phyloP scores from a whole-genome alignment of 345 rosid genomes.

The Eucalyptus guilfoylei region DNA sequence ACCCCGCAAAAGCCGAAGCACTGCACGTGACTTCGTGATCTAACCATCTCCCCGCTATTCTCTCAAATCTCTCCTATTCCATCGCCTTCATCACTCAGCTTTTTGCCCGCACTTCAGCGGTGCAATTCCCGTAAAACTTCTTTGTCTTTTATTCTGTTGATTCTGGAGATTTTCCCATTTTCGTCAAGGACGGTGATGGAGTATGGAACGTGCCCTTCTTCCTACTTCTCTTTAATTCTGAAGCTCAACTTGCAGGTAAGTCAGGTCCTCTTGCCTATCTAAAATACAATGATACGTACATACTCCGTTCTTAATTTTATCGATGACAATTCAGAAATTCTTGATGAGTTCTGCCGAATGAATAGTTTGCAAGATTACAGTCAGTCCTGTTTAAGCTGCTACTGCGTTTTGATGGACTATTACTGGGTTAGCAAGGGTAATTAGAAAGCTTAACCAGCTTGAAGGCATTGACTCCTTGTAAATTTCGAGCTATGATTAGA shows the following conservation, averaged over 20 bases:
- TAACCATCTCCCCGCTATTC: not conserved
- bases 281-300: not conserved
- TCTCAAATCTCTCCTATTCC: not conserved
- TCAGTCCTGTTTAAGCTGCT: not conserved
- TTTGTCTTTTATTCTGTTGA: not conserved
- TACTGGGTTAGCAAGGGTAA: not conserved
- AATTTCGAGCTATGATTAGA: not conserved
- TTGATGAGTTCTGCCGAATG: not conserved
- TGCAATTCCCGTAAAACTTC: not conserved
- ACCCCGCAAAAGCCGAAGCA: not conserved
- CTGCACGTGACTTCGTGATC: not conserved
- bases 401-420: not conserved
- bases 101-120: not conserved
- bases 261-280: not conserved
- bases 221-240: not conserved
- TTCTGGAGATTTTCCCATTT: not conserved
- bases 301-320: not conserved
- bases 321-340: not conserved
- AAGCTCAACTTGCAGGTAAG: not conserved
- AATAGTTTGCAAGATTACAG: not conserved
- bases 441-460: not conserved
- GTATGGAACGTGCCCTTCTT: not conserved
- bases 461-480: not conserved
- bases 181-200: not conserved
- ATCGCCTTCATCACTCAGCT: not conserved